These are phyloP conservation scores for Alternaria atra DNA, from an alignment of 2,329 filamentous ascomycete genomes.

Conservation along the genomic window DNA sequence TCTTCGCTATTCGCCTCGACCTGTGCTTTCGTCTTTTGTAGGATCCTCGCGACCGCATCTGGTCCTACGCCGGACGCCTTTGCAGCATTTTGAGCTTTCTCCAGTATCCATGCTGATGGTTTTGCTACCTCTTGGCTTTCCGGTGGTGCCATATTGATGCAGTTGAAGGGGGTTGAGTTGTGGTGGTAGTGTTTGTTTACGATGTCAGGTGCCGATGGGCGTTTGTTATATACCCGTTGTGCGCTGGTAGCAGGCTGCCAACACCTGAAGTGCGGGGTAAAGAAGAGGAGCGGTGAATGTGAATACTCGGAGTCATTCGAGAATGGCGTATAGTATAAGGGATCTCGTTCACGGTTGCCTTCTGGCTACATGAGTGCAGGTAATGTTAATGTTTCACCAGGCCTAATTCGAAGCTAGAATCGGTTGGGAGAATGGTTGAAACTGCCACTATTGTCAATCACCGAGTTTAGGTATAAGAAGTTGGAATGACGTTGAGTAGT, in stretches of 20 bases:
- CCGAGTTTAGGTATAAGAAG: background rate
- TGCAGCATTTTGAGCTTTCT: slow-evolving; percentile 2
- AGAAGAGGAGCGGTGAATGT: background rate
- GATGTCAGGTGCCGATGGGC: background rate
- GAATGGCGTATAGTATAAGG: background rate
- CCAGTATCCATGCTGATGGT: slow-evolving; percentile 9
- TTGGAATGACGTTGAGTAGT: background rate
- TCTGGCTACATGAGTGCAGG: background rate
- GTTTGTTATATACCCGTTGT: background rate
- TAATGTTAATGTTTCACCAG: background rate
- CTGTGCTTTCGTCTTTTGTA: slow-evolving; percentile 4
- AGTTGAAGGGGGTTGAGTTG: background rate
- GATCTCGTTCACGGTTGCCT: background rate
- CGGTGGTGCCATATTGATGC: background rate
- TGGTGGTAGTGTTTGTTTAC: background rate
- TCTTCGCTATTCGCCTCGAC: background rate
- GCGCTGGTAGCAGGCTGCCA: background rate
- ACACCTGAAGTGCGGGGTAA: background rate
- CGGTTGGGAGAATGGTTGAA: background rate
- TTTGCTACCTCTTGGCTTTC: background rate
- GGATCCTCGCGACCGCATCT: background rate
- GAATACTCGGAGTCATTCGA: background rate
- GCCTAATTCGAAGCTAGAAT: background rate
- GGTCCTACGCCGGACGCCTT: background rate
- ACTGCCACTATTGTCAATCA: background rate